Percentiles rank a stretch among this genome's conserved stretches.
Conservation (phyloP, 768 basidiomycete species). For the Cyclocybe aegerita region DNA sequence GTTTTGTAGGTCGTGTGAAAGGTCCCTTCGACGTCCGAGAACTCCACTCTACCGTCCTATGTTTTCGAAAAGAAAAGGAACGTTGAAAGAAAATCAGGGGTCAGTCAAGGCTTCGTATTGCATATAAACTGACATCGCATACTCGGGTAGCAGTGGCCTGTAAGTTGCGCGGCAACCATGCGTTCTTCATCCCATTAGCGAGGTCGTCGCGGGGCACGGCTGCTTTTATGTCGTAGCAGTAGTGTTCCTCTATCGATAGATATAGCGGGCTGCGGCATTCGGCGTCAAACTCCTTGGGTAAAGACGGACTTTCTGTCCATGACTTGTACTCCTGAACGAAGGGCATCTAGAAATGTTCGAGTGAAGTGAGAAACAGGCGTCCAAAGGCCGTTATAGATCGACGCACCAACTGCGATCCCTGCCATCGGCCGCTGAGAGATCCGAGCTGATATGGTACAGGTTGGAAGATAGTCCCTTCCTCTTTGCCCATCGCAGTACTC, state of each 20-base stretch:
- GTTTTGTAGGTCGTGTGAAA: constrained; percentile 41
- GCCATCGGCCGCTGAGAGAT: constrained; percentile 47
- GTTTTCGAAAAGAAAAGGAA: constrained; percentile 17
- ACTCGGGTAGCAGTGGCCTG: constrained; percentile 38
- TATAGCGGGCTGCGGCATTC: constrained; percentile 48
- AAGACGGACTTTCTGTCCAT: constrained; percentile 31
- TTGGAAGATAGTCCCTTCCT: constrained; percentile 16
- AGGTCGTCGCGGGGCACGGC: constrained; percentile 34
- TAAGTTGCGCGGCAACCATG: constrained; percentile 45
- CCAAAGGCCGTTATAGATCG: background rate
- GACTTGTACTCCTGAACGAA: constrained; percentile 34
- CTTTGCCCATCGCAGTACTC: constrained; percentile 9
- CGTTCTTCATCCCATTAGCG: constrained; percentile 37
- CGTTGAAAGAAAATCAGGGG: no score
- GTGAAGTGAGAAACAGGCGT: background rate
- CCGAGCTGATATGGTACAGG: constrained; percentile 39
- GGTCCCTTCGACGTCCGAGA: constrained; percentile 32
- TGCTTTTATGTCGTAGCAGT: constrained; percentile 30
- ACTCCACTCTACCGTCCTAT: constrained; percentile 47
- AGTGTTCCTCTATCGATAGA: constrained; percentile 48
- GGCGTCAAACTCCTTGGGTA: constrained; percentile 31
- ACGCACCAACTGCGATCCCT: constrained; percentile 47
- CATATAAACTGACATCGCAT: constrained; percentile 10
- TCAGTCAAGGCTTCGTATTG: constrained; percentile 16
- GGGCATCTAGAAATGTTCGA: constrained; percentile 31